phyloP scores from a whole-genome alignment of 306 rosid species.

The Hippophae gyantsensis region DNA sequence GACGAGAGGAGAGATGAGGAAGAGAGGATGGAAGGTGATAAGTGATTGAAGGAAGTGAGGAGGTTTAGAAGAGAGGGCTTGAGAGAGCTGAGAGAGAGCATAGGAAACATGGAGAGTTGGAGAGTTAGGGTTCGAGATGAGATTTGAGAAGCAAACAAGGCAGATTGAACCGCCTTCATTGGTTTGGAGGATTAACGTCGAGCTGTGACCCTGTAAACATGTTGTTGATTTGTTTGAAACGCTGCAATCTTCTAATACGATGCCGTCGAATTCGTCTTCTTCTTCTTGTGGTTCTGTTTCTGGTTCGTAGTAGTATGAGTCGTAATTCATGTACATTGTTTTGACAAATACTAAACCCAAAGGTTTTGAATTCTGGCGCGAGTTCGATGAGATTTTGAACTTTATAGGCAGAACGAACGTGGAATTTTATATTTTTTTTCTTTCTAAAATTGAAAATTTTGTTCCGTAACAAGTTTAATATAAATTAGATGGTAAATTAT shows the following conservation, averaged over 20 bases:
- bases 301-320: neutral
- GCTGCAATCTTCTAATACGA: neutral
- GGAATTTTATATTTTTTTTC: too few relatives aligned
- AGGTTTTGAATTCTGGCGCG: slow-evolving; percentile 16
- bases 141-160: slow-evolving; percentile 80
- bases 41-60: slow-evolving; percentile 50
- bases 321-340: neutral
- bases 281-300: slow-evolving; percentile 19
- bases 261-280: slow-evolving; percentile 10
- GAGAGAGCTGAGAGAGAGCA: slow-evolving; percentile 77
- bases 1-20: slow-evolving; percentile 64
- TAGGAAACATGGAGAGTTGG: slow-evolving; percentile 82
- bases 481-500: too few relatives aligned
- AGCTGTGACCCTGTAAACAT: slow-evolving; percentile 77
- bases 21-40: slow-evolving; percentile 62
- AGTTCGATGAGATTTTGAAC: too few relatives aligned
- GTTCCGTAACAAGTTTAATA: too few relatives aligned
- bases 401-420: too few relatives aligned
- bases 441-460: too few relatives aligned
- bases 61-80: slow-evolving; percentile 41
- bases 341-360: neutral
- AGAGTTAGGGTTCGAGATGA: slow-evolving; percentile 60
- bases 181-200: slow-evolving; percentile 52
- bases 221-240: slow-evolving; percentile 1
- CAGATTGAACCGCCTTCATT: slow-evolving; percentile 69